A percentile compares a stretch with the other conserved stretches of the same genome.
These are phyloP conservation scores for Yarrowia phangngaensis DNA, from an alignment of 805 yeast species.

Conservation along the genomic window DNA sequence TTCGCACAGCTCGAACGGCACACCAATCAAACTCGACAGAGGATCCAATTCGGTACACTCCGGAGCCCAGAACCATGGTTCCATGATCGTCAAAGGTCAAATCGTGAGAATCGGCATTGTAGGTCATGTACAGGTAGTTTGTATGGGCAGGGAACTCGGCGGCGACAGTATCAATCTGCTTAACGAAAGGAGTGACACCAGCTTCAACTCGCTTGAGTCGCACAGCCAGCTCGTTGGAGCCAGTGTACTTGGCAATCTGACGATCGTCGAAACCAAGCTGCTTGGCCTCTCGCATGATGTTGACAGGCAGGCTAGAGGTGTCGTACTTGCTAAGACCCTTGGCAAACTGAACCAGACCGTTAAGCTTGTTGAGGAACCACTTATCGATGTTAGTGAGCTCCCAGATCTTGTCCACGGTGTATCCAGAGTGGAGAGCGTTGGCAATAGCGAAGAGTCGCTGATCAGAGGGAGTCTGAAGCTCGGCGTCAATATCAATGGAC, in stretches of 20 bases:
- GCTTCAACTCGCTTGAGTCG: conserved; percentile 83
- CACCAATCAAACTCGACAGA: conserved; percentile 99
- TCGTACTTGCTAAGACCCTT: conserved; percentile 40
- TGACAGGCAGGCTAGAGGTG: conserved; percentile 50
- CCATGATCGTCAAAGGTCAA: conserved; percentile 88
- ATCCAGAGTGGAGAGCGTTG: conserved; percentile 84
- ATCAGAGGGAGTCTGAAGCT: conserved; percentile 95
- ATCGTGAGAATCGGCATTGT: conserved; percentile 86
- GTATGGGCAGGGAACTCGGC: conserved; percentile 98
- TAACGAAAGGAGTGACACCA: conserved; percentile 86
- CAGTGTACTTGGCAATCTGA: conserved; percentile 85
- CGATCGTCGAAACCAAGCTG: conserved; percentile 96
- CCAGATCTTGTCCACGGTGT: conserved; percentile 90
- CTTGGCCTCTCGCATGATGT: conserved; percentile 76
- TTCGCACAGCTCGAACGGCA: conserved; percentile 95
- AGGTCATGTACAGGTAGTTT: conserved; percentile 90
- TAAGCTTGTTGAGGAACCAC: conserved; percentile 91
- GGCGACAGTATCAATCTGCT: conserved; percentile 97
- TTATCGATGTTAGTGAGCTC: conserved; percentile 85
- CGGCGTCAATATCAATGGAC: conserved; percentile 89
- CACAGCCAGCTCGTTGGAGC: conserved; percentile 87
- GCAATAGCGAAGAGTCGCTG: conserved; percentile 95
- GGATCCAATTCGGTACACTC: conserved; percentile 98
- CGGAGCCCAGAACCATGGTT: conserved; percentile 93
- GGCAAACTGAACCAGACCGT: conserved; percentile 69